Evolutionary conservation across 257 asterid species (phyloP).

Genomic region (Plantago ovata): DNA sequence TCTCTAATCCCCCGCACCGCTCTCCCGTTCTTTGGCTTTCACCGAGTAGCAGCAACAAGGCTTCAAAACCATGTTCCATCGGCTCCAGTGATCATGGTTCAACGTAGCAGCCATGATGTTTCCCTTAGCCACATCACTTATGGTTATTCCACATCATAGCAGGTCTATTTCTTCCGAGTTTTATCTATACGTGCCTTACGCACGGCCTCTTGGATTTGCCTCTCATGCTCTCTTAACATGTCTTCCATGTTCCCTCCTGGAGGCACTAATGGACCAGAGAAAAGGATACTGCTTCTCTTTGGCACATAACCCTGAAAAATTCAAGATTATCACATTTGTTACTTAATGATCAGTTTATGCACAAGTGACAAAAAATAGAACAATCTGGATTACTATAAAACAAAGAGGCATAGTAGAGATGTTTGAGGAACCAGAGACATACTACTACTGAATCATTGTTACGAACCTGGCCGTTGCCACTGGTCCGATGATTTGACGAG

Average conservation of each 20-base stretch:
- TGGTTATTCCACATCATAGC: conserved; percentile 1
- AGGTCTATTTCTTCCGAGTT: conserved; percentile 23
- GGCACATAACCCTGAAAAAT: conserved; percentile 40
- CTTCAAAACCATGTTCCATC: no score
- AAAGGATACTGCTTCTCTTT: conserved; percentile 46
- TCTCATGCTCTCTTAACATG: conserved; percentile 70
- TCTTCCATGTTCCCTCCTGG: conserved; percentile 71
- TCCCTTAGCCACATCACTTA: background rate
- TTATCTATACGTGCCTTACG: conserved; percentile 55
- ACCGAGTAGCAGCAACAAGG: no score
- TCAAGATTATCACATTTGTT: background rate
- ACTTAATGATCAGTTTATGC: no score
- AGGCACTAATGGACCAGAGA: conserved; percentile 67
- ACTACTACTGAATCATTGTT: conserved; percentile 21
- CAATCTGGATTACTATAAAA: no score
- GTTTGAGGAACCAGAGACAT: conserved; percentile 2
- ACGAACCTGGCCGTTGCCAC: conserved; percentile 3
- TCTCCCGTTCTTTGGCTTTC: no score
- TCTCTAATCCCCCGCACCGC: no score
- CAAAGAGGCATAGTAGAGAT: no score
- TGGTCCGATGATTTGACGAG: conserved; percentile 21
- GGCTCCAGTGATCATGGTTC: no score
- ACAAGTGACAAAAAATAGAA: no score
- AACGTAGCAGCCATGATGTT: background rate
- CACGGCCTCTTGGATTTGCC: conserved; percentile 65